Conservation (phyloP, 2,329 filamentous ascomycete species). For the Neonectria punicea region DNA sequence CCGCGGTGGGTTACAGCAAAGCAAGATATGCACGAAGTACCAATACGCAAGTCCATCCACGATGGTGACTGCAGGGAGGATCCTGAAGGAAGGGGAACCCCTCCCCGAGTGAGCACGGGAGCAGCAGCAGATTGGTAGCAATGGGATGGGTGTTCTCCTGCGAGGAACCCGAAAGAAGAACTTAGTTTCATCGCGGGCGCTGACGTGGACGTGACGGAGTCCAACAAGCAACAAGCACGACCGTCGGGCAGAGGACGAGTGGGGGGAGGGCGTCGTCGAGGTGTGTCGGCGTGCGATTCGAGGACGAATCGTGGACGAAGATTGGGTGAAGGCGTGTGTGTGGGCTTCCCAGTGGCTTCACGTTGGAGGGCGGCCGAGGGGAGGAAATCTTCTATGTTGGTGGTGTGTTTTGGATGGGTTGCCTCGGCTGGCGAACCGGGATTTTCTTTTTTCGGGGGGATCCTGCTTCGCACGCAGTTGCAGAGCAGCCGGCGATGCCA, state of each 20-base stretch:
- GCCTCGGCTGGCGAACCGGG: conserved; percentile 20
- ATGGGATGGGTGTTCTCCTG: conserved; percentile 5
- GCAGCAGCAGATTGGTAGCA: conserved; percentile 3
- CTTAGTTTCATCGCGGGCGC: conserved; percentile 25
- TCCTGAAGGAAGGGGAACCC: not conserved
- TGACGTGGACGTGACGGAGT: conserved; percentile 39
- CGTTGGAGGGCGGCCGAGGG: not conserved
- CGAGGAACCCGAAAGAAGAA: conserved; percentile 20
- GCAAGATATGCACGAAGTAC: not conserved
- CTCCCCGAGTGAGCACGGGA: not conserved
- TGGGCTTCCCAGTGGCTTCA: not conserved
- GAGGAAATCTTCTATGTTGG: conserved; percentile 12
- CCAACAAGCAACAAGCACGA: conserved; percentile 21
- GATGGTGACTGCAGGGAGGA: not conserved
- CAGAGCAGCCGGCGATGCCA: not conserved
- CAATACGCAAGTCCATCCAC: not conserved
- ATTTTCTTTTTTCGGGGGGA: not conserved
- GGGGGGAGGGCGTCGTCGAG: not conserved
- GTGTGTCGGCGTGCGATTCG: conserved; percentile 19
- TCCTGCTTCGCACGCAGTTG: not conserved
- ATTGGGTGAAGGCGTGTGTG: not conserved
- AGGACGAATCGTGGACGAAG: conserved; percentile 1
- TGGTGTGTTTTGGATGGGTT: not conserved
- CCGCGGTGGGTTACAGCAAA: not conserved
- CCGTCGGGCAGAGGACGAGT: conserved; percentile 2